Evolutionary conservation across 129 eudicot genomes (phyloP).

Genomic region (Arctium lappa): DNA sequence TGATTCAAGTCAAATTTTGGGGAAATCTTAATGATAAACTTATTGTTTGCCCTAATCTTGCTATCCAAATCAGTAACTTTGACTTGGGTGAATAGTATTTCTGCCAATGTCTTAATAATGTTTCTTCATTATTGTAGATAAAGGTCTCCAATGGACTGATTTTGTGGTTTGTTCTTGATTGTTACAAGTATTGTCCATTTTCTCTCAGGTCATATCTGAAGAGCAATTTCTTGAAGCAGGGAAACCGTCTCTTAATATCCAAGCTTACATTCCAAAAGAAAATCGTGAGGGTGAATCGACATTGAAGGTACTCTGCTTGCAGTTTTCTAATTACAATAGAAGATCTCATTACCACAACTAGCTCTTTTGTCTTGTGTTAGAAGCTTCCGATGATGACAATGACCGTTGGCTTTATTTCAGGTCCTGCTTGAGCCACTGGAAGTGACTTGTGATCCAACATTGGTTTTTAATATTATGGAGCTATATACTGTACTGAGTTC

Average conservation of each 20-base stretch:
- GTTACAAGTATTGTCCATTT: background rate
- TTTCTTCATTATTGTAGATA: background rate
- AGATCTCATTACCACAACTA: conserved; percentile 5
- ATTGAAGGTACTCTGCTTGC: conserved; percentile 44
- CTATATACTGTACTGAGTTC: conserved; percentile 39
- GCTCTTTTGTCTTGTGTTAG: conserved; percentile 13
- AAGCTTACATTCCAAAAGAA: conserved; percentile 49
- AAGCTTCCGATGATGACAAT: conserved; percentile 12
- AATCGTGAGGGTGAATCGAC: conserved; percentile 38
- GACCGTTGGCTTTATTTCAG: conserved; percentile 39
- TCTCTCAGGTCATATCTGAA: conserved; percentile 39
- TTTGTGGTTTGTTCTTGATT: conserved; percentile 11
- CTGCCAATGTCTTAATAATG: background rate
- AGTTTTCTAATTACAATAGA: background rate
- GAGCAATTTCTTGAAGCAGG: conserved; percentile 29
- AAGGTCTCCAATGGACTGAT: background rate
- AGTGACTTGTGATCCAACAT: conserved; percentile 53
- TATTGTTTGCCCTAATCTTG: background rate
- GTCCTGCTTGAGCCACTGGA: conserved; percentile 67
- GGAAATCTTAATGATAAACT: background rate
- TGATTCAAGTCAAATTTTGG: background rate
- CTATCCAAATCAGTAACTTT: background rate
- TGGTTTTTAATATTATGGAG: conserved; percentile 49
- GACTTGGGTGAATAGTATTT: background rate
- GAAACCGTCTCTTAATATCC: conserved; percentile 49